Percentiles rank a stretch among this genome's conserved stretches.
These are phyloP conservation scores for Poa annua DNA, from an alignment of 176 grass and related monocot species.

Conservation along the genomic window DNA sequence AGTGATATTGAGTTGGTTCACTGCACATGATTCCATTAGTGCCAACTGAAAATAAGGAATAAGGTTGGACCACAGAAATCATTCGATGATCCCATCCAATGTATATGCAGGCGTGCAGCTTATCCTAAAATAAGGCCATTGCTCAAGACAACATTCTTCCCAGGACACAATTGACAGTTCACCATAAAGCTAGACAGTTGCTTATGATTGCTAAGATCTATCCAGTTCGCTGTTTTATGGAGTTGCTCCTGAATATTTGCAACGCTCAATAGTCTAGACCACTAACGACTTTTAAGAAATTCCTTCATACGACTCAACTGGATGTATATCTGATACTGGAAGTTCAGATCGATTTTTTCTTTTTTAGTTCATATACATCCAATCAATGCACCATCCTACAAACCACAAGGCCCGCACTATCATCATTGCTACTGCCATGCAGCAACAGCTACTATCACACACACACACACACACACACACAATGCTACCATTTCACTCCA, in stretches of 20 bases:
- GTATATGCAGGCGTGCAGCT: neutral
- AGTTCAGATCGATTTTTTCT: conserved; percentile 1
- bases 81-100: conserved; percentile 6
- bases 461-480: neutral
- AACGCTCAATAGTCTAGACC: neutral
- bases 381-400: conserved; percentile 1
- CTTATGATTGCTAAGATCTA: conserved; percentile 37
- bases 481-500: neutral
- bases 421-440: conserved; percentile 12
- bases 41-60: neutral
- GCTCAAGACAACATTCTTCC: conserved; percentile 22
- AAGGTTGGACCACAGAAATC: conserved; percentile 19
- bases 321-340: conserved; percentile 22
- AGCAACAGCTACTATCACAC: conserved; percentile 4
- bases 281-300: conserved; percentile 11
- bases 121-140: conserved; percentile 30
- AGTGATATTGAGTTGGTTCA: conserved; percentile 20
- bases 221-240: neutral
- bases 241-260: neutral
- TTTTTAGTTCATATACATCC: conserved; percentile 3
- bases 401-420: conserved; percentile 18
- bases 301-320: conserved; percentile 16
- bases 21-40: neutral
- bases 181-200: conserved; percentile 34
- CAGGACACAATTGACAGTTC: conserved; percentile 18